Conservation (phyloP, 495 filamentous ascomycete species). For the Ramalina intermedia region DNA sequence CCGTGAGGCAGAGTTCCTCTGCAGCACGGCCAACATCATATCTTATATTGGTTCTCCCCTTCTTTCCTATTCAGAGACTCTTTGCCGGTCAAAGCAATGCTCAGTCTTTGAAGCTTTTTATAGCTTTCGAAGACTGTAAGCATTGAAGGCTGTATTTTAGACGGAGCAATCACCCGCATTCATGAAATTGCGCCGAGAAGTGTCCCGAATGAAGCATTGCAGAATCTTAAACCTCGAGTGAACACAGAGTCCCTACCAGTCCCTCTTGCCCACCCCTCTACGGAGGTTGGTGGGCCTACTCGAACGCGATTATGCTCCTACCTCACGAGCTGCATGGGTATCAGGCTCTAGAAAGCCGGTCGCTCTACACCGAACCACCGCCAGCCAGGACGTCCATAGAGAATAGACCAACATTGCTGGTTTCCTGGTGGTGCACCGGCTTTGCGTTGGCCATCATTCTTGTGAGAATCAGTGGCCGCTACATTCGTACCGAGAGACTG, state of each 20-base stretch:
- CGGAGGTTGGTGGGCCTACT: slow-evolving; percentile 46
- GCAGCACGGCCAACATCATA: too few species aligned
- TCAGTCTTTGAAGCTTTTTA: too few species aligned
- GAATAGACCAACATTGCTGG: slow-evolving; percentile 67
- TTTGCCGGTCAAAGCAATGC: too few species aligned
- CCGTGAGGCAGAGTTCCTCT: neutral
- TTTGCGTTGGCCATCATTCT: slow-evolving; percentile 74
- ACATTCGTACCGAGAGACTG: slow-evolving; percentile 62
- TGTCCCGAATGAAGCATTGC: too few species aligned
- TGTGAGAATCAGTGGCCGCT: slow-evolving; percentile 61
- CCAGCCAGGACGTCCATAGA: slow-evolving; percentile 34
- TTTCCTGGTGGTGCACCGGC: slow-evolving; percentile 86
- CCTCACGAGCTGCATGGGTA: neutral
- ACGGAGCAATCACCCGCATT: too few species aligned
- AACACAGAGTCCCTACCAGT: too few species aligned
- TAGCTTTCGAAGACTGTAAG: too few species aligned
- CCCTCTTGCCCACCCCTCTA: slow-evolving; percentile 36
- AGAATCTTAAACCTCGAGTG: too few species aligned
- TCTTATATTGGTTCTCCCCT: too few species aligned
- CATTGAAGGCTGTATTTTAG: too few species aligned
- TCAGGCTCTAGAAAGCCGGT: slow-evolving; percentile 20
- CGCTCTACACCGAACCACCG: slow-evolving; percentile 44
- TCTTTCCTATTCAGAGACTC: too few species aligned
- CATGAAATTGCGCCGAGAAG: too few species aligned
- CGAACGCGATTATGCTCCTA: slow-evolving; percentile 14